Evolutionary conservation across 345 rosid species (phyloP).

Genomic region (Corymbia maculata): DNA sequence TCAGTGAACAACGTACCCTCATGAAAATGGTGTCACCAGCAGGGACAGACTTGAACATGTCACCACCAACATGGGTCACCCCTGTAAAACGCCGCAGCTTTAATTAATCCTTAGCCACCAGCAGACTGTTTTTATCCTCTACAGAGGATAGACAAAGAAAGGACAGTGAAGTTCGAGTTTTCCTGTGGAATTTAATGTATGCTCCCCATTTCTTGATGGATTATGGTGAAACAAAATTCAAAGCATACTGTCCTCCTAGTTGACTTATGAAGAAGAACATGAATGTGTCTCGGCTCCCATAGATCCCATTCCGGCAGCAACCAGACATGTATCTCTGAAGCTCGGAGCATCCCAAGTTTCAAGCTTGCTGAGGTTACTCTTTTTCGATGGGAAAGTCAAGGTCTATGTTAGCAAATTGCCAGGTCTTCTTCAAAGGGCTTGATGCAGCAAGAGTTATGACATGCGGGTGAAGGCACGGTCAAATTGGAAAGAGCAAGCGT

Average conservation of each 20-base stretch:
- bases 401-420: not conserved
- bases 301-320: not conserved
- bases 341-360: not conserved
- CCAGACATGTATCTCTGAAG: not conserved
- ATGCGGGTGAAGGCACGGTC: not conserved
- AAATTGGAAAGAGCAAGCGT: not conserved
- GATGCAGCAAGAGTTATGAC: not conserved
- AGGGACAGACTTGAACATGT: constrained; percentile 66
- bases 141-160: not conserved
- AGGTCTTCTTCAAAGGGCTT: not conserved
- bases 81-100: constrained; percentile 9
- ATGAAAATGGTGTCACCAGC: constrained; percentile 60
- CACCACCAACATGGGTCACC: constrained; percentile 55
- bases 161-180: not conserved
- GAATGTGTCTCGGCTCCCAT: not conserved
- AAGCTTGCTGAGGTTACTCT: not conserved
- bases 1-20: constrained; percentile 32
- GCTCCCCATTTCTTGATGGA: not conserved
- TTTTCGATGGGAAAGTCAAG: not conserved
- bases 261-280: not conserved
- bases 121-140: not conserved
- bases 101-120: not conserved
- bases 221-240: not conserved
- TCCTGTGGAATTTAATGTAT: not conserved
- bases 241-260: not conserved